phyloP scores from a whole-genome alignment of 164 flowering plant genomes.

The Umbellularia californica region DNA sequence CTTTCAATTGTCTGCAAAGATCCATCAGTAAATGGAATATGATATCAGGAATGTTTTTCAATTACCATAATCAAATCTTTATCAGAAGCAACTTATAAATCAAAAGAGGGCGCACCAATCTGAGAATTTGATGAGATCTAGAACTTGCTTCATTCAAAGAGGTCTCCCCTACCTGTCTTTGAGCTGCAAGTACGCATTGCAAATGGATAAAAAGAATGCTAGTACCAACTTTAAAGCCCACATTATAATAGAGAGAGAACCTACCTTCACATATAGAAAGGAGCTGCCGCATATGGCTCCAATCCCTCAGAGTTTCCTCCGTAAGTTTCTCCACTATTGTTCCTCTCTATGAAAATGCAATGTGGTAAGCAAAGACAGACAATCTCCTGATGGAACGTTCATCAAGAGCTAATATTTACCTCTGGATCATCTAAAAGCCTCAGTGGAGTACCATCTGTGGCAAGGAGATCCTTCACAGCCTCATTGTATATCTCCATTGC shows the following conservation, averaged over 20 bases:
- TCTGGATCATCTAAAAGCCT: constrained; percentile 96
- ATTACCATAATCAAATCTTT: neutral
- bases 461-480: constrained; percentile 79
- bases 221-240: neutral
- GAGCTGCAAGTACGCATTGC: constrained; percentile 50
- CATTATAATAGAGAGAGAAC: neutral
- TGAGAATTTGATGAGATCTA: constrained; percentile 93
- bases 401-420: constrained; percentile 36
- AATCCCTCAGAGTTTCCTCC: constrained; percentile 64
- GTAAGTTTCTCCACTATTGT: constrained; percentile 80
- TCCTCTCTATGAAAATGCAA: constrained; percentile 56
- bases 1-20: constrained; percentile 80
- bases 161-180: constrained; percentile 90
- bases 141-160: constrained; percentile 88
- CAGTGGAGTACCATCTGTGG: constrained; percentile 57
- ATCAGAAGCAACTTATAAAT: constrained; percentile 1
- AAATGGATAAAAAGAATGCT: constrained; percentile 5
- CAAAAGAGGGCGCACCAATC: constrained; percentile 52
- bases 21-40: neutral
- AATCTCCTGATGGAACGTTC: neutral
- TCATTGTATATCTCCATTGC: constrained; percentile 98
- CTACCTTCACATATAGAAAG: constrained; percentile 82
- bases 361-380: neutral
- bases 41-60: neutral
- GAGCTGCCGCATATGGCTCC: constrained; percentile 61